Percentiles rank a stretch among this genome's conserved stretches.
phyloP scores from a whole-genome alignment of 805 yeast genomes.

The Kuraishia capsulata region DNA sequence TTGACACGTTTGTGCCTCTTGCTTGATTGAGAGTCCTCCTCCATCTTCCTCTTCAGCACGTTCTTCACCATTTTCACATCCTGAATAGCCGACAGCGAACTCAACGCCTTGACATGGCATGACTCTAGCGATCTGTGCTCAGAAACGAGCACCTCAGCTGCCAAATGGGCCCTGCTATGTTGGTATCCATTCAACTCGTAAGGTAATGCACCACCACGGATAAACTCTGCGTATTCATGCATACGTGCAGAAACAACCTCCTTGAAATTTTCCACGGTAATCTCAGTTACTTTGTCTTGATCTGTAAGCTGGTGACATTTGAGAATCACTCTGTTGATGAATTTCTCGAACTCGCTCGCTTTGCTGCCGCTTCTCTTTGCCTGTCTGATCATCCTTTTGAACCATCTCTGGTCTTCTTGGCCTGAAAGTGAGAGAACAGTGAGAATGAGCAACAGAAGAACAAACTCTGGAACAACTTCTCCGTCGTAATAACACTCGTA shows the following conservation, averaged over 20 bases:
- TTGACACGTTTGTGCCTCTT: slow-evolving; percentile 15
- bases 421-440: slow-evolving; percentile 25
- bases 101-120: slow-evolving; percentile 20
- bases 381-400: slow-evolving; percentile 16
- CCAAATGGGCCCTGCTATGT: slow-evolving; percentile 30
- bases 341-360: slow-evolving; percentile 17
- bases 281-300: slow-evolving; percentile 34
- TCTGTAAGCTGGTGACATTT: slow-evolving; percentile 58
- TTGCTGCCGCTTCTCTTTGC: slow-evolving; percentile 5
- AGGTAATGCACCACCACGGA: slow-evolving; percentile 6
- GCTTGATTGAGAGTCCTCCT: slow-evolving; percentile 14
- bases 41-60: slow-evolving; percentile 41
- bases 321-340: slow-evolving; percentile 40
- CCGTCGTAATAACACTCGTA: slow-evolving; percentile 56
- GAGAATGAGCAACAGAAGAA: slow-evolving; percentile 43
- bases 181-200: slow-evolving; percentile 9
- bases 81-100: slow-evolving; percentile 33
- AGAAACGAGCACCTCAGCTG: slow-evolving; percentile 43
- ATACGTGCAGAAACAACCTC: slow-evolving; percentile 26
- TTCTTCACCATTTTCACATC: slow-evolving; percentile 54
- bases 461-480: slow-evolving; percentile 51
- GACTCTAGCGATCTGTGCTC: slow-evolving; percentile 43
- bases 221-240: slow-evolving; percentile 35
- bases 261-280: slow-evolving; percentile 18
- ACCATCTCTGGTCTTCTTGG: slow-evolving; percentile 21